Percentiles rank a stretch among this genome's conserved stretches.
Evolutionary conservation across 2,329 filamentous ascomycete species (phyloP).

Genomic region (Pezicula neosporulosa): DNA sequence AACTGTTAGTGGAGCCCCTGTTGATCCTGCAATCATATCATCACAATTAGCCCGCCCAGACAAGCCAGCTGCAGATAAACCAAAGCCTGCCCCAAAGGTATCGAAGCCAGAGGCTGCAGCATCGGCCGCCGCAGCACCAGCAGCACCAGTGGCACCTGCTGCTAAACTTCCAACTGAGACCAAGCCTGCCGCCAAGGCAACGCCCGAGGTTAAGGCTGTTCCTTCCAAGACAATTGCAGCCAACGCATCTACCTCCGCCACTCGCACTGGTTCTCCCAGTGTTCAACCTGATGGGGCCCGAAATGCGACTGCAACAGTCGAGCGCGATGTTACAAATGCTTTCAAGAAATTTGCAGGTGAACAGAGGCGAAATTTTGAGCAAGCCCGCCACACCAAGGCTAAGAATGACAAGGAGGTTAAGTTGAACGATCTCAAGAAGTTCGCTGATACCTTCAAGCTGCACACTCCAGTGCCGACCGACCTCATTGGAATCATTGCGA

Average conservation of each 20-base stretch:
- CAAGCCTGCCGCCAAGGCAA: conserved; percentile 13
- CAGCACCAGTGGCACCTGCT: conserved; percentile 3
- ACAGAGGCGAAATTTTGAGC: conserved; percentile 53
- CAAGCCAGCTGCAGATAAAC: conserved; percentile 21
- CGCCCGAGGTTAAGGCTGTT: conserved; percentile 27
- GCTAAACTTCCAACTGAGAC: conserved; percentile 13
- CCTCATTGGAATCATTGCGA: conserved; percentile 90
- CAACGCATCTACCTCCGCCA: conserved; percentile 29
- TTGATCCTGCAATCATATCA: conserved; percentile 88
- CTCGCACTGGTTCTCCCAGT: conserved; percentile 24
- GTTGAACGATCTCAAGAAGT: conserved; percentile 91
- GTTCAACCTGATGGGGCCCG: conserved; percentile 33
- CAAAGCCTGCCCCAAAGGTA: conserved; percentile 22
- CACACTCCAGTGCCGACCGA: conserved; percentile 89
- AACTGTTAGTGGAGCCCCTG: conserved; percentile 71
- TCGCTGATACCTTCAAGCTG: conserved; percentile 90
- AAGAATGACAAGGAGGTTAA: conserved; percentile 85
- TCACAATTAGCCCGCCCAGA: conserved; percentile 64
- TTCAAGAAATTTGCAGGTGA: conserved; percentile 63
- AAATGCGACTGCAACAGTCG: conserved; percentile 58
- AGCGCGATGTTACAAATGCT: conserved; percentile 56
- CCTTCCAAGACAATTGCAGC: conserved; percentile 20
- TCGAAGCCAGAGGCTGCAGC: conserved; percentile 22
- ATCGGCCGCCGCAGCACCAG: conserved; percentile 13
- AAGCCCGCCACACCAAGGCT: conserved; percentile 53